phyloP scores from a whole-genome alignment of 371 early-diverging fungal species.

The Homolaphlyctis polyrhiza region DNA sequence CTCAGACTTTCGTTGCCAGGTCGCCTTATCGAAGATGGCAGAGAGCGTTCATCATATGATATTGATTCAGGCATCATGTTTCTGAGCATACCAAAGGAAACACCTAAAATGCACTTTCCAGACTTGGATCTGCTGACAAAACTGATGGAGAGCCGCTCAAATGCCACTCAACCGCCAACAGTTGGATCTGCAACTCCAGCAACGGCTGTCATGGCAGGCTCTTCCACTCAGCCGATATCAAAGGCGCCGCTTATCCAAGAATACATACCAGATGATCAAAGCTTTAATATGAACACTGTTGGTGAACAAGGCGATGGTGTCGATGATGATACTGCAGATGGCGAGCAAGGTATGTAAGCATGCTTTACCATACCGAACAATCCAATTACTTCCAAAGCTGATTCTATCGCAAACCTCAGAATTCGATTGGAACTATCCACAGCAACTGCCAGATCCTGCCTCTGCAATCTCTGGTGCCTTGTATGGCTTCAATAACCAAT shows the following conservation, averaged over 20 bases:
- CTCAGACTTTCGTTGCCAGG: constrained; percentile 75
- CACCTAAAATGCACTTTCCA: constrained; percentile 68
- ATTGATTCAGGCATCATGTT: constrained; percentile 70
- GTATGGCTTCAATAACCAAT: constrained; percentile 91
- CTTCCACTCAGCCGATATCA: neutral
- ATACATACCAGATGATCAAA: too few relatives aligned
- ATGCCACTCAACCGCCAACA: neutral
- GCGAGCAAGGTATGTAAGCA: too few relatives aligned
- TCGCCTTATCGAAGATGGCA: constrained; percentile 79
- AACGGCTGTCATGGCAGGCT: constrained; percentile 2
- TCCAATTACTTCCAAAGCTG: too few relatives aligned
- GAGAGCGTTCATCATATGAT: constrained; percentile 75
- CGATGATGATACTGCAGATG: too few relatives aligned
- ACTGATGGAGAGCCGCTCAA: constrained; percentile 12
- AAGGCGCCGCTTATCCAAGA: constrained; percentile 2
- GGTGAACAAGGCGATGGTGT: too few relatives aligned
- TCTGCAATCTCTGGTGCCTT: too few relatives aligned
- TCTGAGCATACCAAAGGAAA: constrained; percentile 72
- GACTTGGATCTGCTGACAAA: constrained; percentile 86
- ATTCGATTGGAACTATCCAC: constrained; percentile 14
- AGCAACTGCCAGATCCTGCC: constrained; percentile 4
- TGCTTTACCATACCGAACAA: too few relatives aligned
- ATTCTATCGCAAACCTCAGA: too few relatives aligned
- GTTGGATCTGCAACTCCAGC: neutral
- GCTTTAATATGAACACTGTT: too few relatives aligned